Base-by-base conservation (phyloP, 2,329 filamentous ascomycete genomes). In the Curvularia sp. region DNA sequence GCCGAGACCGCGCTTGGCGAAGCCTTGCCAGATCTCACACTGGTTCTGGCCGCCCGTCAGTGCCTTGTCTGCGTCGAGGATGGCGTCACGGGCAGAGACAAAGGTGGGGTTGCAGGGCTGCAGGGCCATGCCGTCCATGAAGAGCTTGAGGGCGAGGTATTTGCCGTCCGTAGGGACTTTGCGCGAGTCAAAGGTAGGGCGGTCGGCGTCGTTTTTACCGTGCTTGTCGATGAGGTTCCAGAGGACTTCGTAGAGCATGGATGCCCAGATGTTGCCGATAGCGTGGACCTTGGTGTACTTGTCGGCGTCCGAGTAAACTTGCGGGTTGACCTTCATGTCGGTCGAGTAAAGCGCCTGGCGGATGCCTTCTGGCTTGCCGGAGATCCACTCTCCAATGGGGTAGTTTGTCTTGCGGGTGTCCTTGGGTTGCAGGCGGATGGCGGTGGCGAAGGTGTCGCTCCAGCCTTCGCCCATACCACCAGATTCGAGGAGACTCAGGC, bases 401-500 rank as follows among this genome's bases (percentile, higher is more conserved):
- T 83, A 84, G 71, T 83, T 73, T 1, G 70, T 82, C 3, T 56
- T 60, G 43, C 82, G 76, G 5, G 79, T 84, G 67, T 85, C 81
- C 13, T 59, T 60, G 3, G 77, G 46, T 73, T 82, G 82, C 56
- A 84, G 66, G 49, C 80, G 78, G 58, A 85, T 77, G 4, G 83
- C 81, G 0, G 80, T 81, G 5, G 83, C 83, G 73, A 81, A 82
- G 72, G 86, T 84, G 62, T 86, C 84, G 55, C 80, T 76, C 84
- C 84, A 86, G 36, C 84, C 84, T 56, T 86, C 84, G 32, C 83
- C 84, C 84, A 86, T 85, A 38, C 84, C 84, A 8, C 83, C 80
- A 1, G 81, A 74, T 59, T 86, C 83, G n/a, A 78, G 64, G 10
- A 78, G 68, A 61, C 53, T 69, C 5, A 86, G 76, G 62, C 84